phyloP scores from a whole-genome alignment of 2,329 filamentous ascomycete species.

The Penicillium olsonii region DNA sequence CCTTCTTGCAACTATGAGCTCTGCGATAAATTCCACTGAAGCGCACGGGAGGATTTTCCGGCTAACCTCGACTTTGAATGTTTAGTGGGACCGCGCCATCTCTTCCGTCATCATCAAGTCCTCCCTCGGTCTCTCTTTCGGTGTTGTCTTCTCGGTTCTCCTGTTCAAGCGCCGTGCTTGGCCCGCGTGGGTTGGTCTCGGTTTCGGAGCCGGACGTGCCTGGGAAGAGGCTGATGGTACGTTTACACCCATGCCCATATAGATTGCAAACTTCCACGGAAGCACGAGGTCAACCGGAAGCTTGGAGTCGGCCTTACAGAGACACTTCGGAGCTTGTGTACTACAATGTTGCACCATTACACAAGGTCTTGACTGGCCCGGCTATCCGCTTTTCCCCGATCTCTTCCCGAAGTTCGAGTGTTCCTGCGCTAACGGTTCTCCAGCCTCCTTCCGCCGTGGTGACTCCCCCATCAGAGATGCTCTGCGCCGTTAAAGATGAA shows the following conservation, averaged over 20 bases:
- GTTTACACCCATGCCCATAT: constrained; percentile 25
- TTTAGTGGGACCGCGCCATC: constrained; percentile 95
- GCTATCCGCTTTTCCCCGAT: constrained; percentile 9
- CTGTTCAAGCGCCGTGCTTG: constrained; percentile 97
- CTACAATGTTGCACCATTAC: not conserved
- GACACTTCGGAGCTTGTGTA: not conserved
- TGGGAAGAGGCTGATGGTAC: constrained; percentile 97
- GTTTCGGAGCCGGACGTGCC: constrained; percentile 92
- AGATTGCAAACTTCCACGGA: not conserved
- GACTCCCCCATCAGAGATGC: constrained; percentile 43
- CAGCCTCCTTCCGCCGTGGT: constrained; percentile 48
- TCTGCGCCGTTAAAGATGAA: constrained; percentile 35
- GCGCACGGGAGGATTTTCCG: constrained; percentile 1
- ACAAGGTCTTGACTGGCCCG: not conserved
- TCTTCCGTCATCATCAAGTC: constrained; percentile 98
- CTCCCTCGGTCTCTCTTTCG: constrained; percentile 91
- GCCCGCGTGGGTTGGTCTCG: constrained; percentile 92
- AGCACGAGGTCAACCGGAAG: not conserved
- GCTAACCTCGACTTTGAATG: constrained; percentile 23
- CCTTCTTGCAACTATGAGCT: not conserved
- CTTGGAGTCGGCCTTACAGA: not conserved
- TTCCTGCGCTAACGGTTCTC: constrained; percentile 14
- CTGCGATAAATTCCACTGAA: not conserved
- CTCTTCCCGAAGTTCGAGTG: not conserved
- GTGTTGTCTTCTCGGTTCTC: constrained; percentile 96